Conservation (phyloP, 805 yeast species). For the Hanseniaspora thailandica region DNA sequence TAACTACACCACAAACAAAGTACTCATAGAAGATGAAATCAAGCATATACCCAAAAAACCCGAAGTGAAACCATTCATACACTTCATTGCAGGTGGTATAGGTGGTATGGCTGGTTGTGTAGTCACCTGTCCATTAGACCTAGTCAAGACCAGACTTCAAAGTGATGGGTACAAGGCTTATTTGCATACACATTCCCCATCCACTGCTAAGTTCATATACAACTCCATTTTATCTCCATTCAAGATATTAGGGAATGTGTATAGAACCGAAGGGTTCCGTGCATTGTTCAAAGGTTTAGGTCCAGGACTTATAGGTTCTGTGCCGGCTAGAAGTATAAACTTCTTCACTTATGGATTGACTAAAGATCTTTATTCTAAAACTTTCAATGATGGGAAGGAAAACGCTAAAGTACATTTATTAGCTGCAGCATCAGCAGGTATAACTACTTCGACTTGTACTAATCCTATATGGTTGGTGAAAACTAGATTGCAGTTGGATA, state of each 20-base stretch:
- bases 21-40: conserved; percentile 11
- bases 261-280: conserved; percentile 64
- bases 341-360: conserved; percentile 95
- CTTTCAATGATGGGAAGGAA: conserved; percentile 64
- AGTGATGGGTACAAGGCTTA: conserved; percentile 63
- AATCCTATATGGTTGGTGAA: conserved; percentile 97
- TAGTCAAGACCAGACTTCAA: conserved; percentile 89
- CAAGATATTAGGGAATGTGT: conserved; percentile 52
- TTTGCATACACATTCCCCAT: conserved; percentile 14
- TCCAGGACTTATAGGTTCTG: conserved; percentile 92
- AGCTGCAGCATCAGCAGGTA: conserved; percentile 84
- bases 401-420: conserved; percentile 73
- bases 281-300: conserved; percentile 92
- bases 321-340: conserved; percentile 94
- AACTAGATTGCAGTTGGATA: conserved; percentile 86
- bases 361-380: conserved; percentile 57
- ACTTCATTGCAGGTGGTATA: conserved; percentile 79
- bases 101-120: conserved; percentile 99
- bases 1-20: not conserved
- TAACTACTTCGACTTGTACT: conserved; percentile 89
- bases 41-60: conserved; percentile 13
- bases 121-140: conserved; percentile 88
- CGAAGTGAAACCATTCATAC: conserved; percentile 50
- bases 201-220: conserved; percentile 1
- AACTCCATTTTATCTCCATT: conserved; percentile 11